Evolutionary conservation across 805 yeast species (phyloP).

Genomic region (Zygotorulaspora chibaensis): DNA sequence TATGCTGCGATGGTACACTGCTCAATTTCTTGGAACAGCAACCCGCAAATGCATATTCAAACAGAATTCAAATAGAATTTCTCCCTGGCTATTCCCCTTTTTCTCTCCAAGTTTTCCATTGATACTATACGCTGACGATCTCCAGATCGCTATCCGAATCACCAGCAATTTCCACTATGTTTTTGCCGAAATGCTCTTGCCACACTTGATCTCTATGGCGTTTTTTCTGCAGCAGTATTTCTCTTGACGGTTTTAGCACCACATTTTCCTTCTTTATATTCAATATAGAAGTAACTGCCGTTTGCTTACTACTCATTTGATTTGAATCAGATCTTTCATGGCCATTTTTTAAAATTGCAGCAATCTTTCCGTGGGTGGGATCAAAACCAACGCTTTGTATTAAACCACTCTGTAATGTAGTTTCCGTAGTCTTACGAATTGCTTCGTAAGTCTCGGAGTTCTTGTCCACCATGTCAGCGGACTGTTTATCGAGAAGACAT

Average conservation of each 20-base stretch:
- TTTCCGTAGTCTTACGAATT: conserved; percentile 30
- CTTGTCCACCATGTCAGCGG: conserved; percentile 8
- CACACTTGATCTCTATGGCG: conserved; percentile 30
- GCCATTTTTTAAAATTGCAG: conserved; percentile 15
- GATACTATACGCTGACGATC: conserved; percentile 20
- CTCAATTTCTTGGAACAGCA: conserved; percentile 19
- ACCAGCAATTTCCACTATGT: conserved; percentile 4
- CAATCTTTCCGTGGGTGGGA: conserved; percentile 40
- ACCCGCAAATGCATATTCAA: conserved; percentile 1
- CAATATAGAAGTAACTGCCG: conserved; percentile 29
- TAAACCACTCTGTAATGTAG: conserved; percentile 40
- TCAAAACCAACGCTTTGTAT: conserved; percentile 48
- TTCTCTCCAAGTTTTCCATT: conserved; percentile 9
- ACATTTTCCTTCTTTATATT: conserved; percentile 35
- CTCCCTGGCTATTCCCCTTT: conserved; percentile 11
- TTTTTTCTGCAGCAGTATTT: conserved; percentile 28
- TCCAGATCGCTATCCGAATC: conserved; percentile 33
- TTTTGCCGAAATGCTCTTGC: conserved; percentile 27
- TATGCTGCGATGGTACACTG: conserved; percentile 33
- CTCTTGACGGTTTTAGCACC: conserved; percentile 33
- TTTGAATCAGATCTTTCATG: conserved; percentile 6
- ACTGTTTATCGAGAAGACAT: conserved; percentile 11
- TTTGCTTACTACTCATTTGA: conserved; percentile 19
- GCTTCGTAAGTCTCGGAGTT: conserved; percentile 23
- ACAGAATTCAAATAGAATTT: conserved; percentile 13